Percentiles rank a stretch among this genome's conserved stretches.
Evolutionary conservation across 2,329 filamentous ascomycete species (phyloP).

Genomic region (Epichloe brachyelytri): DNA sequence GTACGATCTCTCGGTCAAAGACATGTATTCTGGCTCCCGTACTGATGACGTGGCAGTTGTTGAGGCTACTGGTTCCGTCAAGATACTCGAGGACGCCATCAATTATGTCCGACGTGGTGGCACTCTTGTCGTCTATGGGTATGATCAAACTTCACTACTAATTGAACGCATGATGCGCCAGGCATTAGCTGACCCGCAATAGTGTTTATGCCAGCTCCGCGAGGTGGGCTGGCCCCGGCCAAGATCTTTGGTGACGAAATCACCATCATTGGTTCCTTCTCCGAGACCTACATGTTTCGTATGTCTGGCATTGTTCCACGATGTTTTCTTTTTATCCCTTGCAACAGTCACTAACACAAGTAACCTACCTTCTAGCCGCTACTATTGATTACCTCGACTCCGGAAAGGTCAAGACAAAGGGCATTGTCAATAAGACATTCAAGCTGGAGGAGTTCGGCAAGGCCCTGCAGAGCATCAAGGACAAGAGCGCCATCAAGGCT

Average conservation of each 20-base stretch:
- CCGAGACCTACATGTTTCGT: conserved; percentile 61
- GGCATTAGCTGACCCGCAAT: conserved; percentile 2
- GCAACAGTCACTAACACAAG: background rate
- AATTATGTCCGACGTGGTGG: conserved; percentile 60
- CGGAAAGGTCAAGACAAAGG: conserved; percentile 48
- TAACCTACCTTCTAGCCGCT: conserved; percentile 17
- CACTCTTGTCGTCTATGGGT: conserved; percentile 56
- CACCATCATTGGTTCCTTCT: conserved; percentile 61
- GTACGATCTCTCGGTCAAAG: conserved; percentile 10
- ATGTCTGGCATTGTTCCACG: conserved; percentile 13
- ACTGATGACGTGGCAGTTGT: conserved; percentile 30
- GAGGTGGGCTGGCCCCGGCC: conserved; percentile 56
- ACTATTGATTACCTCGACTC: conserved; percentile 41
- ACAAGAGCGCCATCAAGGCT: conserved; percentile 63
- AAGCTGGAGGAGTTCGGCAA: conserved; percentile 61
- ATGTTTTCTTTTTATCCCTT: no score
- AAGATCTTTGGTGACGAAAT: conserved; percentile 60
- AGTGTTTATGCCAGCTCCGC: conserved; percentile 51
- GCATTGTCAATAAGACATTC: conserved; percentile 63
- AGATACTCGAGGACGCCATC: conserved; percentile 58
- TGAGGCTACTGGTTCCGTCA: conserved; percentile 56
- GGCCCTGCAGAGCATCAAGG: conserved; percentile 56
- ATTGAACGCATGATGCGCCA: background rate
- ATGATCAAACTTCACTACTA: background rate
- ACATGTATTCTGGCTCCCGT: background rate